These are phyloP conservation scores for Erythrobasidium hasegawianum DNA, from an alignment of 1,284 basidiomycete genomes.

Conservation along the genomic window DNA sequence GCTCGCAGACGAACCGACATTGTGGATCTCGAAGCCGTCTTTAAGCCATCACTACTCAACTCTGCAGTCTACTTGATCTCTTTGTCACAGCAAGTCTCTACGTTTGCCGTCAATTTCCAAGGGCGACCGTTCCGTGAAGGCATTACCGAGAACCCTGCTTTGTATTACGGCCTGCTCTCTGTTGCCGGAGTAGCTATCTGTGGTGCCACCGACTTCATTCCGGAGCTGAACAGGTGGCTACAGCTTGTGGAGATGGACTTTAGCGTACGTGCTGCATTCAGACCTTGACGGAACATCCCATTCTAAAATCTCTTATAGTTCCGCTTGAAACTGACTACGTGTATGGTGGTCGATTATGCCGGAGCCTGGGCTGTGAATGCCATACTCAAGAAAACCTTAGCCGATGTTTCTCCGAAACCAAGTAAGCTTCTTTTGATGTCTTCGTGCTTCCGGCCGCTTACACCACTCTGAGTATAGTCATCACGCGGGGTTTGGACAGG, in stretches of 20 bases:
- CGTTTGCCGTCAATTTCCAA: conserved; percentile 95
- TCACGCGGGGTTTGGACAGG: conserved; percentile 62
- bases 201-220: conserved; percentile 88
- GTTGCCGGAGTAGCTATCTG: conserved; percentile 68
- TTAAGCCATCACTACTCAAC: conserved; percentile 85
- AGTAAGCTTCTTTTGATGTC: conserved; percentile 20
- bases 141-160: conserved; percentile 81
- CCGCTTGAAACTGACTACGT: conserved; percentile 66
- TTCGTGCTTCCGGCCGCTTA: background rate
- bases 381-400: conserved; percentile 73
- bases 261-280: conserved; percentile 56
- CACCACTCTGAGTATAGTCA: conserved; percentile 59
- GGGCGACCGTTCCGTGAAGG: conserved; percentile 94
- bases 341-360: conserved; percentile 83
- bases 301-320: conserved; percentile 58
- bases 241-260: conserved; percentile 89
- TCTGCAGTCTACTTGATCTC: conserved; percentile 91
- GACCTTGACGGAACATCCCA: background rate
- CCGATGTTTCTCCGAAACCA: conserved; percentile 83
- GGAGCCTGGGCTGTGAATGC: conserved; percentile 82
- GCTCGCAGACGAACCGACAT: conserved; percentile 62
- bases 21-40: conserved; percentile 87
- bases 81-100: conserved; percentile 90
- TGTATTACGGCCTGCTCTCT: conserved; percentile 85
- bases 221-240: conserved; percentile 93